Evolutionary conservation across 1,284 basidiomycete genomes (phyloP).

Genomic region (Gomphus sp.): DNA sequence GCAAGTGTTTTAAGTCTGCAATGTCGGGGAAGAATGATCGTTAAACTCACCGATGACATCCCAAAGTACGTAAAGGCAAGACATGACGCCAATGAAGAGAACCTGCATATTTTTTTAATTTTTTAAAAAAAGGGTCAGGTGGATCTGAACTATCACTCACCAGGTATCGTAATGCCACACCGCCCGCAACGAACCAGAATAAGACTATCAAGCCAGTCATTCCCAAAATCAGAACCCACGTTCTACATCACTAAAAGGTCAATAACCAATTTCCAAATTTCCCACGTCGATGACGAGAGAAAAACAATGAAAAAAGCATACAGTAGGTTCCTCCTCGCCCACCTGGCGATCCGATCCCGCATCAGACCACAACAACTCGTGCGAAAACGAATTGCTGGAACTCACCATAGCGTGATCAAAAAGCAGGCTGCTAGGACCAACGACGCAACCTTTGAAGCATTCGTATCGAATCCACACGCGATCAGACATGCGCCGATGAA

Average conservation of each 20-base stretch:
- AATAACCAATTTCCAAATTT: neutral
- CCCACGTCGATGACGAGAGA: constrained; percentile 11
- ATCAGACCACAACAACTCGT: neutral
- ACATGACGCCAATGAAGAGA: constrained; percentile 94
- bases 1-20: constrained; percentile 1
- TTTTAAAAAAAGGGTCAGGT: constrained; percentile 7
- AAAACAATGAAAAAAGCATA: constrained; percentile 23
- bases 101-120: constrained; percentile 28
- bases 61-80: constrained; percentile 80
- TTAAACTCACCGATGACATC: constrained; percentile 67
- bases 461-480: constrained; percentile 89
- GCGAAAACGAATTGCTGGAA: constrained; percentile 22
- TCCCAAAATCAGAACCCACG: constrained; percentile 66
- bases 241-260: constrained; percentile 29
- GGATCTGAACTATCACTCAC: constrained; percentile 31
- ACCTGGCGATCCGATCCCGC: constrained; percentile 18
- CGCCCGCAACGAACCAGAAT: constrained; percentile 79
- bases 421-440: constrained; percentile 82
- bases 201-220: constrained; percentile 68
- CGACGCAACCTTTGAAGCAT: constrained; percentile 85
- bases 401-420: constrained; percentile 76
- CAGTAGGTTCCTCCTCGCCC: constrained; percentile 78
- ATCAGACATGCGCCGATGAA: constrained; percentile 88
- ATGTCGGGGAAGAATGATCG: neutral
- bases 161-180: constrained; percentile 64